Evolutionary conservation across 441 rosid genomes (phyloP), one percentile per base, ranked within the genome.

Genomic region (California macrophylla): DNA sequence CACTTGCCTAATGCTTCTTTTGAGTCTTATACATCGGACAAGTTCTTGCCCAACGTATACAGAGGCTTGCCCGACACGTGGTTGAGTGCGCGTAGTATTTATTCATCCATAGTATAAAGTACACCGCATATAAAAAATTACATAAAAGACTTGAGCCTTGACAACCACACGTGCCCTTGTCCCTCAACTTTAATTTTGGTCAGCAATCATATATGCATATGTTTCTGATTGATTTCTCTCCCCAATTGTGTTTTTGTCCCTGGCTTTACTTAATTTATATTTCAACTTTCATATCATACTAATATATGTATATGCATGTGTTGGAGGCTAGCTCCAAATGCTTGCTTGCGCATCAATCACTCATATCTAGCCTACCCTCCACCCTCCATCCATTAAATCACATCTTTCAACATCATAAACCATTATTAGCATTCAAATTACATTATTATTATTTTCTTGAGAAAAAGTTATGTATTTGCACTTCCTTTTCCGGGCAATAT

Each of bases 121-220:
- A n/a, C n/a, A n/a, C n/a, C n/a, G n/a, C n/a, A n/a, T n/a, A 28
- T 28, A 28, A 28, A 1, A 28, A 28, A 28, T 28, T 28, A 28
- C 3, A 28, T 28, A 28, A 28, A 34, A 34, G 2, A 34, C 32
- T 36, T 42, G 50, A 9, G 50, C 3, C 4, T 66, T 78, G 79
- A 66, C 72, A 76, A 16, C 64, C 71, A 71, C 75, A 76, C 67
- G 82, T 72, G 72, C 68, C 54, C 16, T 18, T 68, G 81, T 76
- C 72, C 71, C 67, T 65, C 68, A 40, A 28, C 69, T 54, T 73
- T 66, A 58, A 25, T 20, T 16, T 25, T 66, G 52, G 69, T 64
- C 71, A 4, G 15, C 66, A 71, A 69, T 66, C n/a, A 42, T 42
- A 42, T 42, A 66, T 67, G 72, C 32, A 42, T 10, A 67, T 68